Percentiles rank a stretch among this genome's conserved stretches.
Conservation (phyloP, 2,329 filamentous ascomycete species). For the Fusarium chaquense region DNA sequence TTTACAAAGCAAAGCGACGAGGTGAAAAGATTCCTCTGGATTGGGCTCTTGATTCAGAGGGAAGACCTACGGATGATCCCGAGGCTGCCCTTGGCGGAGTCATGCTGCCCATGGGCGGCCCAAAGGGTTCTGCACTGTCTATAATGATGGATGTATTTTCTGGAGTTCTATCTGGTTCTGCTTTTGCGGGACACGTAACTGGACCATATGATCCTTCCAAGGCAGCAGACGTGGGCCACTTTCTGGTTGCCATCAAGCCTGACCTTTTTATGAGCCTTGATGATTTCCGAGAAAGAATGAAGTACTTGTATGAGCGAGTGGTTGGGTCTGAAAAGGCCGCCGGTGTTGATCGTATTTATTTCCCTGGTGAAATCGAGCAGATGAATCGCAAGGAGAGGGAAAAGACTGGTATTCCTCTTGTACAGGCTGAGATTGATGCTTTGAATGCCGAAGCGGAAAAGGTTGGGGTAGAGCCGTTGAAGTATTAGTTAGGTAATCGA, state of each 20-base stretch:
- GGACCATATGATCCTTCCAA: conserved; percentile 79
- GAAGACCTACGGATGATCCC: conserved; percentile 77
- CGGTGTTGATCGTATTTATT: conserved; percentile 70
- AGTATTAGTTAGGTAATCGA: neutral
- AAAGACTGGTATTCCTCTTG: conserved; percentile 69
- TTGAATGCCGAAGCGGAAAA: conserved; percentile 65
- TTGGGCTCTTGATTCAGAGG: conserved; percentile 81
- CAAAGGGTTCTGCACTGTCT: conserved; percentile 80
- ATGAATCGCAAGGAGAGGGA: conserved; percentile 63
- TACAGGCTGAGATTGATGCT: conserved; percentile 66
- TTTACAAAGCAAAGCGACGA: conserved; percentile 75
- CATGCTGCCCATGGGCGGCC: conserved; percentile 88
- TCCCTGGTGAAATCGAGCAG: conserved; percentile 73
- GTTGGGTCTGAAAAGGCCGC: conserved; percentile 65
- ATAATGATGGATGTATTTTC: conserved; percentile 95
- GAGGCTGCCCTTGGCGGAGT: conserved; percentile 77
- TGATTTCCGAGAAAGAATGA: conserved; percentile 74
- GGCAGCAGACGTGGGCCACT: conserved; percentile 79
- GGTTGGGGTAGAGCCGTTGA: conserved; percentile 53
- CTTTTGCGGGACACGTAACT: conserved; percentile 82
- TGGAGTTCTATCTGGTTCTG: conserved; percentile 79
- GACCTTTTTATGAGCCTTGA: conserved; percentile 79
- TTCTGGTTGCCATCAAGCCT: conserved; percentile 78
- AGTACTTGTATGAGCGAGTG: conserved; percentile 66
- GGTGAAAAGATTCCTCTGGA: conserved; percentile 76